A percentile compares a stretch with the other conserved stretches of the same genome.
Conservation (phyloP, 2,329 filamentous ascomycete species). For the Monilinia fructicola region DNA sequence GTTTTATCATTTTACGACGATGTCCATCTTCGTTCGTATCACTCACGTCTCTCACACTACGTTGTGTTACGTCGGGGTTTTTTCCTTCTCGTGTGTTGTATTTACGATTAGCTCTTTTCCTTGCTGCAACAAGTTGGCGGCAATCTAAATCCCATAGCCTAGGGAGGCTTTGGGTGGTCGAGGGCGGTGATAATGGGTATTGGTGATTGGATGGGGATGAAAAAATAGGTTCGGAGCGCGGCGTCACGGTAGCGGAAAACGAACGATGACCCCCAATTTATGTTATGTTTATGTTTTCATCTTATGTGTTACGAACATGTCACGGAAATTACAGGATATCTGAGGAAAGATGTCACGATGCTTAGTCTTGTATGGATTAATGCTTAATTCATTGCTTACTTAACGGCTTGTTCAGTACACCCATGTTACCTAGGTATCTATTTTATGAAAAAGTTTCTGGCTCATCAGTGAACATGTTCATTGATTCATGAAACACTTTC, state of each 20-base stretch:
- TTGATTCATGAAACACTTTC: not conserved
- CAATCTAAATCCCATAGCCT: not conserved
- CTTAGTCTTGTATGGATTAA: not conserved
- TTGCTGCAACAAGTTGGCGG: not conserved
- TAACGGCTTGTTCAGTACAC: not conserved
- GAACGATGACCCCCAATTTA: not conserved
- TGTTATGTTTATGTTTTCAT: not conserved
- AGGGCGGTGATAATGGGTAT: constrained; percentile 2
- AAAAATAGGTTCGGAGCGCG: not conserved
- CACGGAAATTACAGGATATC: not conserved
- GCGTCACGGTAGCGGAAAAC: constrained; percentile 5
- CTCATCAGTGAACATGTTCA: not conserved
- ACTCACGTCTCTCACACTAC: not conserved
- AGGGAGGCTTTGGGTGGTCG: not conserved
- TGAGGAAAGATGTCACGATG: not conserved
- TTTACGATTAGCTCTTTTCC: not conserved
- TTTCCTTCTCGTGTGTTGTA: not conserved
- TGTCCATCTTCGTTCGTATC: not conserved
- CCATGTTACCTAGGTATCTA: not conserved
- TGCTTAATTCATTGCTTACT: not conserved
- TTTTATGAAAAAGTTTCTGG: not conserved
- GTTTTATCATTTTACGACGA: constrained; percentile 3
- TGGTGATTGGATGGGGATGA: not conserved
- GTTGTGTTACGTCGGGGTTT: not conserved
- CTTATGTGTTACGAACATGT: constrained; percentile 16